Conservation (phyloP, 495 filamentous ascomycete species). For the Chaetomium fimeti region DNA sequence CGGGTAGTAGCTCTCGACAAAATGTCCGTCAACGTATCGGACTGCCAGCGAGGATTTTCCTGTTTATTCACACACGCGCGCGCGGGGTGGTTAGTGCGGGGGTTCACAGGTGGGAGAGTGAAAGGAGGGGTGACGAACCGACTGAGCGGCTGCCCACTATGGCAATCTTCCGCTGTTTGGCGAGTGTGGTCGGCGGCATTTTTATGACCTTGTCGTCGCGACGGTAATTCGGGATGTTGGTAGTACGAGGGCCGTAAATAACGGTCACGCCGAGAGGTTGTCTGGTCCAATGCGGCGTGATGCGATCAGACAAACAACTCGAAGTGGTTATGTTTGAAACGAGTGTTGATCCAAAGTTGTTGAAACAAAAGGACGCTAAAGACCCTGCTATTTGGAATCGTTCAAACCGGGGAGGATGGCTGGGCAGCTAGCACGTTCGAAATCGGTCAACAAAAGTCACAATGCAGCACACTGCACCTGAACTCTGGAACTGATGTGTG, state of each 20-base stretch:
- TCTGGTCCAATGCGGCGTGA: constrained; percentile 1
- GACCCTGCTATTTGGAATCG: neutral
- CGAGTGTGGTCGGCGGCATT: constrained; percentile 73
- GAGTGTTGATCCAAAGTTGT: neutral
- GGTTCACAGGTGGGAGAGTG: constrained; percentile 8
- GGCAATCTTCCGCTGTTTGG: constrained; percentile 96
- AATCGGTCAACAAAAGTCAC: neutral
- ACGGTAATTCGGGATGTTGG: constrained; percentile 1
- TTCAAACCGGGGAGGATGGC: neutral
- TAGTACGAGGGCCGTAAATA: neutral
- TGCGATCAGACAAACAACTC: neutral
- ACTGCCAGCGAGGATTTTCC: constrained; percentile 98
- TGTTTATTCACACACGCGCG: constrained; percentile 35
- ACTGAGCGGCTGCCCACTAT: constrained; percentile 97
- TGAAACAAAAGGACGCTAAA: neutral
- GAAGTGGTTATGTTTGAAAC: neutral
- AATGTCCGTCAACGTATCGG: constrained; percentile 95
- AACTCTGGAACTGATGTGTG: neutral
- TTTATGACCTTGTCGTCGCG: constrained; percentile 9
- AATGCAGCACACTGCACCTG: neutral
- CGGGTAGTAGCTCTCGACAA: constrained; percentile 98
- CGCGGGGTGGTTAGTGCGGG: neutral
- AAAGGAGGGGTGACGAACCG: constrained; percentile 57
- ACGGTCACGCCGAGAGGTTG: neutral
- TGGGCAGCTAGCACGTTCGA: neutral